These are phyloP conservation scores for Gossypium rotundifolium DNA, from an alignment of 345 rosid species.

Conservation along the genomic window DNA sequence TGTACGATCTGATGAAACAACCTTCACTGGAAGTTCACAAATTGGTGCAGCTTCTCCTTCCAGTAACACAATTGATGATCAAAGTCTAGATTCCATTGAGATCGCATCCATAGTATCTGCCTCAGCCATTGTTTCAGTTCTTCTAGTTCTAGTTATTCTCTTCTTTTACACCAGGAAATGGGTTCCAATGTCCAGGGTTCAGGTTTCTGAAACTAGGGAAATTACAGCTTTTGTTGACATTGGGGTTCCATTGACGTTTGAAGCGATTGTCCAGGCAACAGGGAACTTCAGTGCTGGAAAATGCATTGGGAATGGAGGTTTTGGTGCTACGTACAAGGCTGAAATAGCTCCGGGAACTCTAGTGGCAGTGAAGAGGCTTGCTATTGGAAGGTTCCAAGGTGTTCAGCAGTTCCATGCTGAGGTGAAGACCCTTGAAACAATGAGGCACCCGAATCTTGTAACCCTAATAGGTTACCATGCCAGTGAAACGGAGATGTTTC, in stretches of 20 bases:
- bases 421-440: not conserved
- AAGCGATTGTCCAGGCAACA: constrained; percentile 54
- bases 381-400: constrained; percentile 59
- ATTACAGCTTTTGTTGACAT: constrained; percentile 43
- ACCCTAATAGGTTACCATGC: not conserved
- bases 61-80: not conserved
- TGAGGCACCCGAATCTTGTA: not conserved
- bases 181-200: constrained; percentile 29
- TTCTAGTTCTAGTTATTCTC: constrained; percentile 35
- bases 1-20: constrained; percentile 31
- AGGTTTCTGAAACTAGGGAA: constrained; percentile 32
- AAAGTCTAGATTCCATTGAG: constrained; percentile 42
- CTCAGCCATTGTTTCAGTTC: constrained; percentile 53
- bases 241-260: constrained; percentile 39
- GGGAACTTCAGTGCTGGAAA: constrained; percentile 44
- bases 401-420: constrained; percentile 38
- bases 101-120: constrained; percentile 58
- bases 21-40: constrained; percentile 17
- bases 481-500: constrained; percentile 2
- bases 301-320: constrained; percentile 61
- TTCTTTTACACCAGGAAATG: constrained; percentile 40
- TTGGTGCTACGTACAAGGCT: constrained; percentile 60
- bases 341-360: constrained; percentile 38
- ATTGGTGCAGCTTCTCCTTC: constrained; percentile 23
- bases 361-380: constrained; percentile 51